A percentile compares a stretch with the other conserved stretches of the same genome.
Conservation (phyloP, 2,329 filamentous ascomycete species). For the Cadophora luteo-olivacea region DNA sequence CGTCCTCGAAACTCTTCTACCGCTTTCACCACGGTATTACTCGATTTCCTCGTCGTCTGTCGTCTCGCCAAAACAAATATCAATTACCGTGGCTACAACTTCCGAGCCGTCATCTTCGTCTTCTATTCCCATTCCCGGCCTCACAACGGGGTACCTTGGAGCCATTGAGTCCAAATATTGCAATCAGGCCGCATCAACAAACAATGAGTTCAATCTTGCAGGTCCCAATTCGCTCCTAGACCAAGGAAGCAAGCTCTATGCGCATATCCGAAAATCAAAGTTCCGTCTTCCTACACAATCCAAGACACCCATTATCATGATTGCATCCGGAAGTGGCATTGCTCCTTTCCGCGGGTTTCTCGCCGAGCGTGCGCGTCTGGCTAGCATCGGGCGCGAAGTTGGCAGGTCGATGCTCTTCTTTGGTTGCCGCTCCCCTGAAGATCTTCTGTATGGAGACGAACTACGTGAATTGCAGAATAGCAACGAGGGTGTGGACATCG, state of each 20-base stretch:
- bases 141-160: slow-evolving; percentile 50
- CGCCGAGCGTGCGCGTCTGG: slow-evolving; percentile 51
- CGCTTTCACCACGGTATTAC: slow-evolving; percentile 65
- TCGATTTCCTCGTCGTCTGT: slow-evolving; percentile 64
- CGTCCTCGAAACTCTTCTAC: slow-evolving; percentile 61
- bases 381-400: slow-evolving; percentile 50
- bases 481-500: slow-evolving; percentile 37
- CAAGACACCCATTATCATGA: slow-evolving; percentile 57
- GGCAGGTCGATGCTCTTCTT: slow-evolving; percentile 56
- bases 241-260: slow-evolving; percentile 42
- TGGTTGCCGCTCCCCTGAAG: slow-evolving; percentile 52
- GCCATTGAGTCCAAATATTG: slow-evolving; percentile 27
- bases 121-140: slow-evolving; percentile 43
- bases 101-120: slow-evolving; percentile 38
- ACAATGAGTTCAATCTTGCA: slow-evolving; percentile 26
- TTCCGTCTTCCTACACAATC: slow-evolving; percentile 54
- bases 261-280: slow-evolving; percentile 50
- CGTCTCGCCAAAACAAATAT: slow-evolving; percentile 50
- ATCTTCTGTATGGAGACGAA: slow-evolving; percentile 51
- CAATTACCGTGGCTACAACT: slow-evolving; percentile 49
- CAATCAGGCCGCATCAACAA: too few relatives aligned
- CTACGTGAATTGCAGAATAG: slow-evolving; percentile 39
- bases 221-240: slow-evolving; percentile 34
- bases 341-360: slow-evolving; percentile 56
- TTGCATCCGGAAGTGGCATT: slow-evolving; percentile 55